phyloP scores from a whole-genome alignment of 2,329 filamentous ascomycete genomes.

The Fusarium palustre region DNA sequence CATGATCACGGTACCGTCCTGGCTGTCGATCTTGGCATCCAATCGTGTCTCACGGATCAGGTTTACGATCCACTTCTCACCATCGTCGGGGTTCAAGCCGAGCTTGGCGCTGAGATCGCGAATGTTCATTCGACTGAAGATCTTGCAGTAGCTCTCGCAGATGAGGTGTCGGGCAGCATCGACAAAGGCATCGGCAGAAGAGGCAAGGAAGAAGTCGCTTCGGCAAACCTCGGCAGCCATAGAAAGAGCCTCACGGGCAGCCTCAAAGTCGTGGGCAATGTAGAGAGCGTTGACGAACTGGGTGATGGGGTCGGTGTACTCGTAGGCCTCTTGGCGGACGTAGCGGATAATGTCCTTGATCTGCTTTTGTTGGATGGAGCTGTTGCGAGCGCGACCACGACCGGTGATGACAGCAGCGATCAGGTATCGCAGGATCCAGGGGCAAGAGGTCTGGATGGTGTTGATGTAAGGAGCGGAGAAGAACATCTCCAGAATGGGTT shows the following conservation, averaged over 20 bases:
- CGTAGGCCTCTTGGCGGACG: constrained; percentile 96
- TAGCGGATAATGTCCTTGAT: constrained; percentile 97
- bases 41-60: constrained; percentile 97
- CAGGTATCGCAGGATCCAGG: constrained; percentile 95
- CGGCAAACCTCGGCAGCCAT: constrained; percentile 92
- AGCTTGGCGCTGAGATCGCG: constrained; percentile 94
- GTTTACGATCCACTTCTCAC: constrained; percentile 99
- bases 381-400: constrained; percentile 83
- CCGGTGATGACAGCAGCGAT: constrained; percentile 95
- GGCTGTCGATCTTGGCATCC: constrained; percentile 99
- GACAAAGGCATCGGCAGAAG: constrained; percentile 87
- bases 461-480: constrained; percentile 99
- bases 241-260: constrained; percentile 86
- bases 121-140: constrained; percentile 98
- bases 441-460: constrained; percentile 97
- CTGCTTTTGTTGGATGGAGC: constrained; percentile 93
- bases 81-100: constrained; percentile 91
- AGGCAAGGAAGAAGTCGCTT: constrained; percentile 94
- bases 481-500: constrained; percentile 93
- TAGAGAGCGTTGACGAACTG: constrained; percentile 97
- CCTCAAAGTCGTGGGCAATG: constrained; percentile 89
- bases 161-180: constrained; percentile 96
- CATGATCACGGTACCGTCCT: constrained; percentile 98
- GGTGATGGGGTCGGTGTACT: constrained; percentile 95
- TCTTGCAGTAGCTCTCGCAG: constrained; percentile 99